Conservation (phyloP, 768 basidiomycete genomes). For the Gloeostereum incarnatum region DNA sequence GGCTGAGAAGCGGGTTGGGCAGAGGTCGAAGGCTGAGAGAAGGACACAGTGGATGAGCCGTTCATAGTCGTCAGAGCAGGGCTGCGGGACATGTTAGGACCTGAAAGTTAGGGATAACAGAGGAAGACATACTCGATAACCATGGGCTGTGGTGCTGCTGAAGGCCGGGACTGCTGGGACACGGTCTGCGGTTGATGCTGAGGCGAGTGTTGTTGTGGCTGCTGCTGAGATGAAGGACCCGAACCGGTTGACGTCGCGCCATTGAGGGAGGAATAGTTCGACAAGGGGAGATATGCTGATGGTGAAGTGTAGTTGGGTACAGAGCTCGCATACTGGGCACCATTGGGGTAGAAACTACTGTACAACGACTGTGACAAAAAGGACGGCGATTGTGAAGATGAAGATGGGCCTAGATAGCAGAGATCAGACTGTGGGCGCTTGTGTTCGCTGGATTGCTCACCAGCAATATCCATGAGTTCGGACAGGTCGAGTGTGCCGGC, state of each 20-base stretch:
- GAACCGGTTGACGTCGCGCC: conserved; percentile 45
- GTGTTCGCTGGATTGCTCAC: no score
- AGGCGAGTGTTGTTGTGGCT: conserved; percentile 16
- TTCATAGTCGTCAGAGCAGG: conserved; percentile 54
- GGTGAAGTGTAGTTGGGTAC: conserved; percentile 19
- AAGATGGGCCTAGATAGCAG: conserved; percentile 10
- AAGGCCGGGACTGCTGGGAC: conserved; percentile 15
- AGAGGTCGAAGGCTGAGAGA: conserved; percentile 14
- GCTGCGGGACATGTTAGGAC: conserved; percentile 24
- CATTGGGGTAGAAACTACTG: conserved; percentile 41
- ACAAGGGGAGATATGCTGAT: conserved; percentile 41
- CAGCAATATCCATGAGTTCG: no score
- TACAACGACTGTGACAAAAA: conserved; percentile 39
- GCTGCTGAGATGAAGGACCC: conserved; percentile 7
- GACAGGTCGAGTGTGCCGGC: no score
- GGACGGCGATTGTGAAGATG: conserved; percentile 30
- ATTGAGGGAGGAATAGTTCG: conserved; percentile 70
- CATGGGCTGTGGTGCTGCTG: conserved; percentile 30
- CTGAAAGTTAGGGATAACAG: not conserved
- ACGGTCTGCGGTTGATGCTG: conserved; percentile 19
- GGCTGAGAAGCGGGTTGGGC: conserved; percentile 20
- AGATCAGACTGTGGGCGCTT: no score
- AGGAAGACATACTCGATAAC: conserved; percentile 58
- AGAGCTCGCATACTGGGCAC: conserved; percentile 42
- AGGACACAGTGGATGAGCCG: conserved; percentile 22